Percentiles rank a stretch among this genome's conserved stretches.
phyloP scores from a whole-genome alignment of 2,329 filamentous ascomycete genomes.

The Aspergillus pseudoterreus region DNA sequence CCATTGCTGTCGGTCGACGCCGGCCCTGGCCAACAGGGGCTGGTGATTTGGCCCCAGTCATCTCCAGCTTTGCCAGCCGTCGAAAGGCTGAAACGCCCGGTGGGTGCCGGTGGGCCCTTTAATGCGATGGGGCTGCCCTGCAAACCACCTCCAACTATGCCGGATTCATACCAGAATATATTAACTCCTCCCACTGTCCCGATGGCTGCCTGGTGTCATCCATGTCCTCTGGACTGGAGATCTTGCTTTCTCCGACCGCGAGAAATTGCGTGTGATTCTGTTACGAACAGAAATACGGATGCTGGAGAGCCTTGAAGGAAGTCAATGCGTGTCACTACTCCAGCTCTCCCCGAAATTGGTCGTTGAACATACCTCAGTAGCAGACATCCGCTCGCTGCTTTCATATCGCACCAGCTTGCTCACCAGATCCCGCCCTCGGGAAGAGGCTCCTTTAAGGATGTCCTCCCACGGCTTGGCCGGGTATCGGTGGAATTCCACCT shows the following conservation, averaged over 20 bases:
- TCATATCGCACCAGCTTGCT: constrained; percentile 69
- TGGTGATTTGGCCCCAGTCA: background rate
- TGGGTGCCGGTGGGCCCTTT: background rate
- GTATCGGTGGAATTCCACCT: constrained; percentile 75
- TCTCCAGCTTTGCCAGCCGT: constrained; percentile 3
- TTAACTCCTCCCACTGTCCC: background rate
- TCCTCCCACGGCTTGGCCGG: constrained; percentile 63
- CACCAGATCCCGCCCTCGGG: constrained; percentile 62
- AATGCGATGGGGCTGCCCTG: background rate
- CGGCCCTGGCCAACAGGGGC: background rate
- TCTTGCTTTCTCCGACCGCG: background rate
- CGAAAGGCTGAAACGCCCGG: constrained; percentile 10
- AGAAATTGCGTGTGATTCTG: background rate
- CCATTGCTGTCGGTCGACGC: background rate
- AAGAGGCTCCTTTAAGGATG: constrained; percentile 61
- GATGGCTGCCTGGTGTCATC: background rate
- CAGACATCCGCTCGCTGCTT: constrained; percentile 62
- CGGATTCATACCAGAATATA: background rate
- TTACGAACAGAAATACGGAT: constrained; percentile 33
- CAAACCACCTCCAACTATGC: background rate
- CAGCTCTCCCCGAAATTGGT: background rate
- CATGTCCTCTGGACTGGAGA: background rate
- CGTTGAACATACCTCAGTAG: constrained; percentile 52
- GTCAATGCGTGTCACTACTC: background rate
- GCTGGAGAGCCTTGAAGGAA: constrained; percentile 30